Evolutionary conservation across 352 stramenopile genomes (phyloP).

Genomic region (Pelagophyceae sp.): DNA sequence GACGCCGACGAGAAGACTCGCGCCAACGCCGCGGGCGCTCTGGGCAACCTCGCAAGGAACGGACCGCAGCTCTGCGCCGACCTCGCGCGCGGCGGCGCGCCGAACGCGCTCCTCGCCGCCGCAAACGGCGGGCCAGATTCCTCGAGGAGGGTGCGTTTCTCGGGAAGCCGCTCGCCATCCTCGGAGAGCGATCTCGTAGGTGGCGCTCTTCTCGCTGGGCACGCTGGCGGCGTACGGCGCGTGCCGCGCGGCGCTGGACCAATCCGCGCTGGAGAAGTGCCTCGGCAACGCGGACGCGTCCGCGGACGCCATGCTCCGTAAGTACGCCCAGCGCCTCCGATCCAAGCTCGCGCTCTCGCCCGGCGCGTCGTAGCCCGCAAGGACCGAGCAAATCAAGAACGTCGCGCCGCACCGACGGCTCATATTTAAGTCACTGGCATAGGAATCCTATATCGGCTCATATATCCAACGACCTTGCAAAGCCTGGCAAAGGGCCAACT

Average conservation of each 20-base stretch:
- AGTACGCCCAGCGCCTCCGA: neutral
- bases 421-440: too few species aligned
- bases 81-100: conserved; percentile 54
- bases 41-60: conserved; percentile 83
- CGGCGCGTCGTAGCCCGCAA: neutral
- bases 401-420: too few species aligned
- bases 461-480: too few species aligned
- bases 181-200: conserved; percentile 56
- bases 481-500: too few species aligned
- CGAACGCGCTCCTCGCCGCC: conserved; percentile 57
- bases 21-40: conserved; percentile 74
- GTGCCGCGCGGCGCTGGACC: neutral
- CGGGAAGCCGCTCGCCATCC: conserved; percentile 40
- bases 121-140: conserved; percentile 22
- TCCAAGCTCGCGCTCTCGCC: neutral
- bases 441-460: too few species aligned
- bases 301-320: neutral
- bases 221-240: conserved; percentile 46
- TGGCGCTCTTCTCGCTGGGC: conserved; percentile 77
- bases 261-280: neutral
- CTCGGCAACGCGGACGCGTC: neutral
- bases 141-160: neutral
- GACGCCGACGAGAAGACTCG: conserved; percentile 73
- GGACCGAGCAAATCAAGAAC: too few species aligned
- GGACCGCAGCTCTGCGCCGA: conserved; percentile 57